Evolutionary conservation across 495 filamentous ascomycete genomes (phyloP), one percentile per base, ranked within the genome.

Genomic region (Niebla homalea): DNA sequence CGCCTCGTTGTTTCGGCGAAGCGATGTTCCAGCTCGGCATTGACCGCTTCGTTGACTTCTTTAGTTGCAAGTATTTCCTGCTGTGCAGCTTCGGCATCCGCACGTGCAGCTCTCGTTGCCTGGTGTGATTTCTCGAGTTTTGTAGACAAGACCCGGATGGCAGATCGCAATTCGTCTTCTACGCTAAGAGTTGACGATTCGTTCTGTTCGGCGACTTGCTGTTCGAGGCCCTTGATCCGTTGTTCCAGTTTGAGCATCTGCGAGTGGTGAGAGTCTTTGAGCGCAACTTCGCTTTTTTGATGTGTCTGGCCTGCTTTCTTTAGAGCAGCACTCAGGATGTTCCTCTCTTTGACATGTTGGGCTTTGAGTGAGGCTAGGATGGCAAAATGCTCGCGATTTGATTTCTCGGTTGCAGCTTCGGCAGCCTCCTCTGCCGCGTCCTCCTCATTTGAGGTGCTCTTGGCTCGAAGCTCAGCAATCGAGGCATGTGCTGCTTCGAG

Each of bases 1-100:
- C 67, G 69, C 36, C 74, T 70, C 14, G 72, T 63, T 5, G 67
- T 68, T 40, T 64, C 54, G 5, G 66, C 64, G 36, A 76, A 70
- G 21, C 67, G 62, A 49, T 43, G 43, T 46, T 58, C 55, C 14
- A 60, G 32, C 43, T 60, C 58, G 0, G 46, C 40, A 29, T 57
- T 57, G 14, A 58, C 53, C 12, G 36, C 41, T 20, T 48, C 39
- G n/a, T 59, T 57, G 14, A 47, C 44, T 8, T 48, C 46, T 12
- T 43, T 12, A 4, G 25, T 32, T 11, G 49, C 40, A 1, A 29
- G 29, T 12, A 11, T 43, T 14, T 51, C 29, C 48, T 48, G 53
- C 8, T 46, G 53, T 12, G 49, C 48, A 12, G 52, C 50, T 40
- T 42, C 47, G 23, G 50, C 50, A 8, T 56, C 54, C 23, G 39